Evolutionary conservation across 805 yeast genomes (phyloP).

Genomic region (Candida boleticola): DNA sequence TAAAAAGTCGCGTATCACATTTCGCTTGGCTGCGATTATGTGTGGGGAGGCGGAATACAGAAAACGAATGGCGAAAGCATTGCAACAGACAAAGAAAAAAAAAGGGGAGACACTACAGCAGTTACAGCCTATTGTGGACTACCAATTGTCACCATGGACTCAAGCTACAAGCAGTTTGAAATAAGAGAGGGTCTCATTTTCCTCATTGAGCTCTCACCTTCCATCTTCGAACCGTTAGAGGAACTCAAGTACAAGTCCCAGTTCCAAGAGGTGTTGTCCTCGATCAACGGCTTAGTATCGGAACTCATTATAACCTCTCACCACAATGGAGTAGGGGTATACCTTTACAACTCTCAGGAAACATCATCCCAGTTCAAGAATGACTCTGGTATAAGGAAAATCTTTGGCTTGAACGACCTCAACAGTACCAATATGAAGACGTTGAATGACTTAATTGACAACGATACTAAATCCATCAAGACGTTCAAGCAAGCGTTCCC

Average conservation of each 20-base stretch:
- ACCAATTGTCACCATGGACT: no score
- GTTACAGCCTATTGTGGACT: no score
- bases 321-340: slow-evolving; percentile 72
- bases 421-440: slow-evolving; percentile 57
- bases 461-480: slow-evolving; percentile 26
- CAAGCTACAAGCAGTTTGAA: slow-evolving; percentile 38
- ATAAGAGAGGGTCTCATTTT: slow-evolving; percentile 64
- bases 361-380: slow-evolving; percentile 28
- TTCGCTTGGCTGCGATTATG: neutral
- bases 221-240: slow-evolving; percentile 35
- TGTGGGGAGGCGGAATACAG: neutral
- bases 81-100: no score
- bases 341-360: slow-evolving; percentile 50
- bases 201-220: slow-evolving; percentile 57
- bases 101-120: no score
- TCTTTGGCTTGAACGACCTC: slow-evolving; percentile 54
- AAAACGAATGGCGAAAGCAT: neutral
- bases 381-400: slow-evolving; percentile 43
- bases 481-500: slow-evolving; percentile 9
- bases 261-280: slow-evolving; percentile 50
- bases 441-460: slow-evolving; percentile 50
- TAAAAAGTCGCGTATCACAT: no score
- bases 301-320: slow-evolving; percentile 65
- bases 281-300: slow-evolving; percentile 61
- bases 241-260: slow-evolving; percentile 42